Percentiles rank a stretch among this genome's conserved stretches.
Conservation (phyloP, 2,329 filamentous ascomycete species). For the Ophiocordyceps unilateralis region DNA sequence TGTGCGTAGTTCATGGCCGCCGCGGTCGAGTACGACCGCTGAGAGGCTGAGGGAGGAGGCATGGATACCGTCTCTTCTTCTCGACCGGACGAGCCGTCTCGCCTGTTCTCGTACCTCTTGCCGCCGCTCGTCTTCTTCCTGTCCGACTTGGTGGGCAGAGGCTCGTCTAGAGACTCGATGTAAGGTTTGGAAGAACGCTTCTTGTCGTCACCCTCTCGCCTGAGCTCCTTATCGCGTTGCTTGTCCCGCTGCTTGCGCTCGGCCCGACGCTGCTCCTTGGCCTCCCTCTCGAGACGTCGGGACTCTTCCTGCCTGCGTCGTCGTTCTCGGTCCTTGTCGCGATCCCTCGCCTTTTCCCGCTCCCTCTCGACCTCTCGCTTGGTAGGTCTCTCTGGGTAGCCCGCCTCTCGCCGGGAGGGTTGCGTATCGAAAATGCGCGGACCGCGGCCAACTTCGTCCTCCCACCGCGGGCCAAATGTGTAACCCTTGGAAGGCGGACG, state of each 20-base stretch:
- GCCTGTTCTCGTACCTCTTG: slow-evolving; percentile 21
- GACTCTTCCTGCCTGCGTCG: slow-evolving; percentile 8
- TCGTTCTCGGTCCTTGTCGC: slow-evolving; percentile 8
- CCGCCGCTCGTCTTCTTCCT: slow-evolving; percentile 19
- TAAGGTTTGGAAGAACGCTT: slow-evolving; percentile 16
- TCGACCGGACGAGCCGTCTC: slow-evolving; percentile 15
- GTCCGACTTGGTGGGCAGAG: slow-evolving; percentile 10
- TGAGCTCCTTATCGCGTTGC: slow-evolving; percentile 20
- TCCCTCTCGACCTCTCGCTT: slow-evolving; percentile 25
- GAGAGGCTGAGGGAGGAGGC: slow-evolving; percentile 7
- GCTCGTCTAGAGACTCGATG: slow-evolving; percentile 17
- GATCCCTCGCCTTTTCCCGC: slow-evolving; percentile 7
- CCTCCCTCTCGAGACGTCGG: slow-evolving; percentile 15
- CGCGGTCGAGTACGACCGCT: slow-evolving; percentile 6
- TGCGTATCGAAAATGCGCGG: slow-evolving; percentile 24
- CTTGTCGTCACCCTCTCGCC: slow-evolving; percentile 19
- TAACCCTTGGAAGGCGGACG: slow-evolving; percentile 16
- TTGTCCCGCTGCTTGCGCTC: slow-evolving; percentile 19
- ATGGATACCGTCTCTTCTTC: slow-evolving; percentile 12
- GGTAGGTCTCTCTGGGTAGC: slow-evolving; percentile 27
- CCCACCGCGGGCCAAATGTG: slow-evolving; percentile 23
- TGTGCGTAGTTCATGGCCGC: slow-evolving; percentile 7
- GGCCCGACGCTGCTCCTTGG: slow-evolving; percentile 14
- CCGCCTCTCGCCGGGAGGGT: slow-evolving; percentile 26
- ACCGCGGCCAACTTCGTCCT: slow-evolving; percentile 24